Percentiles rank a stretch among this genome's conserved stretches.
Conservation (phyloP, 495 filamentous ascomycete species). For the Paragyromitra xinjiangensis region DNA sequence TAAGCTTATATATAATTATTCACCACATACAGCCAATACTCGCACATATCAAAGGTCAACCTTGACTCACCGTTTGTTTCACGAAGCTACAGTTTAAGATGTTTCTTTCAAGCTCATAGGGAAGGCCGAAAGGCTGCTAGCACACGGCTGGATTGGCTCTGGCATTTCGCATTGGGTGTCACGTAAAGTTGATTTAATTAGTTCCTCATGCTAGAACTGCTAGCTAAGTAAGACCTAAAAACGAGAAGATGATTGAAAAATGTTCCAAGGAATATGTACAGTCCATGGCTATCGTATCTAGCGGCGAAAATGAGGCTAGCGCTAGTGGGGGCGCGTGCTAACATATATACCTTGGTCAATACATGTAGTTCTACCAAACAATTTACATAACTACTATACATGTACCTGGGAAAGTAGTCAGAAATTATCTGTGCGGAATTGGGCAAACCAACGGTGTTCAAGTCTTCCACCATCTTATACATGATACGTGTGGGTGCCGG, state of each 20-base stretch:
- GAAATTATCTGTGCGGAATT: background rate
- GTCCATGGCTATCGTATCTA: background rate
- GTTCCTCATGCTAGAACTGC: constrained; percentile 15
- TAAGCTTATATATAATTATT: background rate
- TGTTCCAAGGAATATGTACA: background rate
- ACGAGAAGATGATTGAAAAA: background rate
- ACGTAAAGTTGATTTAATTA: constrained; percentile 7
- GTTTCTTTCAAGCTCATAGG: background rate
- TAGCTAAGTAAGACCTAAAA: constrained; percentile 43
- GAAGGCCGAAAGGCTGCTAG: constrained; percentile 34
- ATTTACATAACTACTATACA: background rate
- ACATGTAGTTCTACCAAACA: background rate
- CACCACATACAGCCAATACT: background rate
- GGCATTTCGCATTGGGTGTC: constrained; percentile 3
- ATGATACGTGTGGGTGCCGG: too few relatives aligned
- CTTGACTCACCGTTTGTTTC: background rate
- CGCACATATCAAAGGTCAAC: background rate
- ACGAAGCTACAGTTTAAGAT: background rate
- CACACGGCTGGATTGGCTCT: constrained; percentile 20
- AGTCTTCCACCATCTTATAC: too few relatives aligned
- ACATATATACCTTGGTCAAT: too few relatives aligned
- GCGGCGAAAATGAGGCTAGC: background rate
- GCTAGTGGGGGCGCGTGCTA: too few relatives aligned
- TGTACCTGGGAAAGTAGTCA: background rate
- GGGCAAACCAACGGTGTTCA: too few relatives aligned